Evolutionary conservation across 306 rosid species (phyloP).

Genomic region (Elaeagnus macrophylla): DNA sequence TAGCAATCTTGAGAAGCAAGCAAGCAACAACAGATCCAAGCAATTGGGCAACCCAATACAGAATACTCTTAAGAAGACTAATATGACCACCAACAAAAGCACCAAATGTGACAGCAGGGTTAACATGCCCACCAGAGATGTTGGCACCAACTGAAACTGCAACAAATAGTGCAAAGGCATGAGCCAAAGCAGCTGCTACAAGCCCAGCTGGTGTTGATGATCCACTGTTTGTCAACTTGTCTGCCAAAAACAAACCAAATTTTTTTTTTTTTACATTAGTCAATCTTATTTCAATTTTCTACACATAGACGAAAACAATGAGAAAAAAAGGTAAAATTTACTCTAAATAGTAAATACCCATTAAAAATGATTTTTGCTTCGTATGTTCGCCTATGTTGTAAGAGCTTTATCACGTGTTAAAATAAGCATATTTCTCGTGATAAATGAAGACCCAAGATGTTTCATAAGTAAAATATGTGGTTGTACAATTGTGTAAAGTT

Average conservation of each 20-base stretch:
- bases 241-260: slow-evolving; percentile 23
- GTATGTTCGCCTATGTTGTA: too few species aligned
- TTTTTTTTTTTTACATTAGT: too few species aligned
- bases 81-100: slow-evolving; percentile 69
- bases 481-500: too few species aligned
- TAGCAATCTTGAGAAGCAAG: slow-evolving; percentile 58
- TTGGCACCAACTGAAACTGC: slow-evolving; percentile 66
- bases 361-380: too few species aligned
- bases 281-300: too few species aligned
- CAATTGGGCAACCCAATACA: slow-evolving; percentile 79
- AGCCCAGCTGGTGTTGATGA: slow-evolving; percentile 61
- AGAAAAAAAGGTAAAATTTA: too few species aligned
- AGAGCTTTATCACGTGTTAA: too few species aligned
- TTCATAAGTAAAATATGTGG: too few species aligned
- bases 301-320: too few species aligned
- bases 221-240: slow-evolving; percentile 47
- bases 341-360: too few species aligned
- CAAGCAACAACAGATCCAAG: slow-evolving; percentile 77
- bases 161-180: slow-evolving; percentile 65
- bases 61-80: slow-evolving; percentile 38
- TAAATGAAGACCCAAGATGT: too few species aligned
- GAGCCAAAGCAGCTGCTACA: slow-evolving; percentile 57
- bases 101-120: slow-evolving; percentile 79
- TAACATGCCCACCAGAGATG: slow-evolving; percentile 75
- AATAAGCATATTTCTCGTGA: too few species aligned